Base-by-base conservation (phyloP, 805 yeast genomes). In the Yamadazyma philogaea region DNA sequence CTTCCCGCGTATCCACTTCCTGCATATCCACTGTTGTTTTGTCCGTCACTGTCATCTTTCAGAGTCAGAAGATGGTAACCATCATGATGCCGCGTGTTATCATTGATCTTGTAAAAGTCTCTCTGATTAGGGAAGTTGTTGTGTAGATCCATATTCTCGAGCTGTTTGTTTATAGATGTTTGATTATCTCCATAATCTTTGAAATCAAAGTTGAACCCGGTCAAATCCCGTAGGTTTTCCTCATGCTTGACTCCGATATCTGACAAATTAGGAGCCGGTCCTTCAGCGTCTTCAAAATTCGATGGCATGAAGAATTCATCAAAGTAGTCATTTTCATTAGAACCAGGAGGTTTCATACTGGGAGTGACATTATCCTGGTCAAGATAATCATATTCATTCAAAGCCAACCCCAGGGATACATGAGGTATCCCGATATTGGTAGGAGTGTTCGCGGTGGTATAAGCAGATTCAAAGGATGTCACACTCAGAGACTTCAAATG, bases 341-440 rank as follows among this genome's bases (percentile, higher is more conserved):
- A 44, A 6, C 56, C 59, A 2, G 70, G 69, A 0, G 68, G 67
- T 30, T 57, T 57, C 63, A 63, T 59, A 5, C 55, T 49, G 3
- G 68, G 70, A 2, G 70, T 64, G 11, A 63, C 45, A 34, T 52
- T 54, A 21, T 44, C 48, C 8, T 42, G 42, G 26, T 49, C 49
- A 14, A 44, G 41, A 18, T 46, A 31, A 36, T 49, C 53, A 30
- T 33, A 34, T 30, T 49, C 52, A 32, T 28, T 32, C 16, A 49
- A 46, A 12, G 32, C 34, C 19, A 48, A 38, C n/a, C 31, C 39
- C 28, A 32, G 17, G 10, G 33, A 37, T 3, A 32, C 34, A 28
- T 28, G 34, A n/a, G 32, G 27, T 26, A 36, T 15, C 6, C 17
- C 17, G 15, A n/a, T 15, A 14, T 30, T 21, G 12, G 31, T 33